Conservation (phyloP, 1,139 yeast genomes). For the Candida sp. region DNA sequence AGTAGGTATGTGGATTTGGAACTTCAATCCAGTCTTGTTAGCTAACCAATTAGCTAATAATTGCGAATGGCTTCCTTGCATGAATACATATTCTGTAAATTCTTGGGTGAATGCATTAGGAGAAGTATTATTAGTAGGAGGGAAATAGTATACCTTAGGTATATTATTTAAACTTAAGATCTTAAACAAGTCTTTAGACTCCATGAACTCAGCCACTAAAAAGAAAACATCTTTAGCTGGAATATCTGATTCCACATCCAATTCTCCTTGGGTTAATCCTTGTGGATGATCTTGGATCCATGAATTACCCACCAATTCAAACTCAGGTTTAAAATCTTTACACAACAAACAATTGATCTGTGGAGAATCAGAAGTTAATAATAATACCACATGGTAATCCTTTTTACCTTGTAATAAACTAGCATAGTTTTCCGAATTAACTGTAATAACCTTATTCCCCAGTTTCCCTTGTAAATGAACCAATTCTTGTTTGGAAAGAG, state of each 20-base stretch:
- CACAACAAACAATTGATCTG: conserved; percentile 80
- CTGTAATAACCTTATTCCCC: conserved; percentile 20
- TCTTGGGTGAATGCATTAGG: conserved; percentile 31
- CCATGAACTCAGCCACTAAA: conserved; percentile 69
- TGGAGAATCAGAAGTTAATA: conserved; percentile 72
- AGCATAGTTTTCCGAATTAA: conserved; percentile 63
- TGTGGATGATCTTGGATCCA: conserved; percentile 50
- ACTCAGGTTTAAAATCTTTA: conserved; percentile 66
- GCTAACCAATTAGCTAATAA: conserved; percentile 38
- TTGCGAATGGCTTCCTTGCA: conserved; percentile 50
- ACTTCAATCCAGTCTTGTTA: conserved; percentile 37
- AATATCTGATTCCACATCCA: conserved; percentile 16
- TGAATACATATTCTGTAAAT: conserved; percentile 45
- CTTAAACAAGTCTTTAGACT: conserved; percentile 53
- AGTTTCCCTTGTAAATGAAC: conserved; percentile 15
- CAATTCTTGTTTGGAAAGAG: conserved; percentile 26
- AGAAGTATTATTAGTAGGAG: conserved; percentile 45
- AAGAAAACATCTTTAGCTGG: conserved; percentile 52
- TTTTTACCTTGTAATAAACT: conserved; percentile 62
- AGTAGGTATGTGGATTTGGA: conserved; percentile 54
- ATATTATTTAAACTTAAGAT: conserved; percentile 63
- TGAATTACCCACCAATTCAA: conserved; percentile 49
- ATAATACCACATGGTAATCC: conserved; percentile 62
- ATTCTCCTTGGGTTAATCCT: conserved; percentile 27
- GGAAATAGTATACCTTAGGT: conserved; percentile 70